Conservation (phyloP, 2,329 filamentous ascomycete genomes). For the Zalaria obscura region DNA sequence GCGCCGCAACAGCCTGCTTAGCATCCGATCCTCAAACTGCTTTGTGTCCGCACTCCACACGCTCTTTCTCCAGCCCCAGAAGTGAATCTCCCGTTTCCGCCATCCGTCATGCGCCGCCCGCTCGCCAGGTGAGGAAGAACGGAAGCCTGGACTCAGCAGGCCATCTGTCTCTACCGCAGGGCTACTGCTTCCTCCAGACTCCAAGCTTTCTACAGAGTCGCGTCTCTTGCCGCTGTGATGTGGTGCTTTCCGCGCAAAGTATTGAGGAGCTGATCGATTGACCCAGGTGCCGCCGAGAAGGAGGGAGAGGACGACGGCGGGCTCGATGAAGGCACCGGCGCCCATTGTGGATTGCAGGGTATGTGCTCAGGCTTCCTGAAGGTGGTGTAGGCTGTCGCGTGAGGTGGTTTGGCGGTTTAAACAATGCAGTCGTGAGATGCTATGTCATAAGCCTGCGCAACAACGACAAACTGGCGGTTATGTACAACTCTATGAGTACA, state of each 20-base stretch:
- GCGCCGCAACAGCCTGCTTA: conserved; percentile 50
- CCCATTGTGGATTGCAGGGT: conserved; percentile 27
- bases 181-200: conserved; percentile 24
- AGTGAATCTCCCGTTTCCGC: conserved; percentile 33
- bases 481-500: too few species aligned
- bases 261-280: conserved; percentile 35
- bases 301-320: conserved; percentile 44
- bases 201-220: conserved; percentile 23
- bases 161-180: conserved; percentile 18
- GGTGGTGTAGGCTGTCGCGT: too few species aligned
- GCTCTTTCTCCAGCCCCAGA: conserved; percentile 31
- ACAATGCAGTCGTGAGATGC: too few species aligned
- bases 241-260: conserved; percentile 5
- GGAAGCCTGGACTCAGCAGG: conserved; percentile 13
- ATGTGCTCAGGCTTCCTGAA: too few species aligned
- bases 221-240: conserved; percentile 9
- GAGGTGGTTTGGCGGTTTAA: too few species aligned
- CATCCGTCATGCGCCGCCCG: conserved; percentile 21
- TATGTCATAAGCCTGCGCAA: too few species aligned
- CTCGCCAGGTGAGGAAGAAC: conserved; percentile 5
- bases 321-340: conserved; percentile 44
- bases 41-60: conserved; percentile 48
- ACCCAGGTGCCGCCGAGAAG: conserved; percentile 49
- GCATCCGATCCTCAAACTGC: conserved; percentile 42
- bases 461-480: too few species aligned